Conservation (phyloP, 1,284 basidiomycete species). For the Heterobasidion parviporum region DNA sequence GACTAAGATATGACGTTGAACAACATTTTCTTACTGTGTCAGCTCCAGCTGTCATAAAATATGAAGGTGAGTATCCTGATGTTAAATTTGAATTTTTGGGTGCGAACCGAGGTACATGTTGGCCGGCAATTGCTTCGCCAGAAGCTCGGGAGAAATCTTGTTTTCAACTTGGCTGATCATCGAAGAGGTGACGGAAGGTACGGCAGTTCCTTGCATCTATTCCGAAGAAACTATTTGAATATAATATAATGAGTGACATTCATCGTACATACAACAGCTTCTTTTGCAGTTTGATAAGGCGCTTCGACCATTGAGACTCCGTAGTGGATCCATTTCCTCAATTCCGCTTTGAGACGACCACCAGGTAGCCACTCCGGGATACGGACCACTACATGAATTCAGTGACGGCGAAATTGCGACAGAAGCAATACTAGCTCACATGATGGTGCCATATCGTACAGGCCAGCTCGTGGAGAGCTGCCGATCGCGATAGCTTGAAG, state of each 20-base stretch:
- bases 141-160: conserved; percentile 1
- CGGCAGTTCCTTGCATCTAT: conserved; percentile 2
- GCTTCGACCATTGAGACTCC: conserved; percentile 20
- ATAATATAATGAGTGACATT: neutral
- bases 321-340: conserved; percentile 26
- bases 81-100: neutral
- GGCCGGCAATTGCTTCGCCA: conserved; percentile 4
- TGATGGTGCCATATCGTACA: conserved; percentile 20
- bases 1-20: neutral
- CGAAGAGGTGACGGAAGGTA: neutral
- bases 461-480: conserved; percentile 16
- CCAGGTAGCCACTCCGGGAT: conserved; percentile 40
- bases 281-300: conserved; percentile 25
- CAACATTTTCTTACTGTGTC: neutral
- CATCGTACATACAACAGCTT: conserved; percentile 16
- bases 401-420: neutral
- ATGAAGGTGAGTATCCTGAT: neutral
- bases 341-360: conserved; percentile 38
- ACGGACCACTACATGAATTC: conserved; percentile 22
- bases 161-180: conserved; percentile 4
- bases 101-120: conserved; percentile 8
- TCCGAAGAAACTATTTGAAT: neutral
- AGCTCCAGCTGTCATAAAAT: neutral
- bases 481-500: conserved; percentile 17
- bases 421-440: conserved; percentile 12